Base-by-base conservation (phyloP, 306 rosid species). In the Citrullus mucosospermus region DNA sequence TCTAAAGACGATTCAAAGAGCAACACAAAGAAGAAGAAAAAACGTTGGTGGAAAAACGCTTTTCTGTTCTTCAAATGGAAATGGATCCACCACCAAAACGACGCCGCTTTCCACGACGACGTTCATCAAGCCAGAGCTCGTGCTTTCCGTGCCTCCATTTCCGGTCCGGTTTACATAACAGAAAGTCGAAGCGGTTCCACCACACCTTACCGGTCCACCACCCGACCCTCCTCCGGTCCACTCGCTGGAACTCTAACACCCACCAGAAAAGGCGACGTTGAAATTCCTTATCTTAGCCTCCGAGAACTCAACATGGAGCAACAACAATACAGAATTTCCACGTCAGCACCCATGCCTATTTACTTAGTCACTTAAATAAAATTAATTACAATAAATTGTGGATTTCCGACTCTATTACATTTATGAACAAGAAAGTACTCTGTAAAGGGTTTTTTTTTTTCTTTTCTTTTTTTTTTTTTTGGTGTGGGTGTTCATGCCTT, bases 281-380 rank as follows among this genome's bases (percentile, higher is more conserved):
- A 87, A 10, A 78, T 89, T 1, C 99, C 97, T 0, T 95, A 95
- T 71, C 68, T 92, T 81, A 95, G 97, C 62, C 96, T 95, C 0
- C 84, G 99, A 53, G 96, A 95, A 55, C 99, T 95, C 9, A 91
- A 80, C 5, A 84, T 89, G 96, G 97, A 95, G 78, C 97, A 90
- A 59, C 88, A 86, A 22, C 96, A 84, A 63, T 43, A 46, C 58
- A 89, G 92, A 85, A 65, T 82, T 80, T 91, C 96, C 61, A 80
- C 97, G 77, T 91, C 97, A 0, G 88, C 93, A 0, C 87, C 93
- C 76, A 80, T 87, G 96, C 97, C 97, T 22, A 83, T 95, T 54
- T 95, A 95, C 78, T 80, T 95, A 83, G 97, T 92, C 69, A 91
- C 96, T 55, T 93, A 46, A 43, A 28, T 9, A 4, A 18, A n/a